phyloP scores from a whole-genome alignment of 257 asterid species.

The Gentiana straminea region DNA sequence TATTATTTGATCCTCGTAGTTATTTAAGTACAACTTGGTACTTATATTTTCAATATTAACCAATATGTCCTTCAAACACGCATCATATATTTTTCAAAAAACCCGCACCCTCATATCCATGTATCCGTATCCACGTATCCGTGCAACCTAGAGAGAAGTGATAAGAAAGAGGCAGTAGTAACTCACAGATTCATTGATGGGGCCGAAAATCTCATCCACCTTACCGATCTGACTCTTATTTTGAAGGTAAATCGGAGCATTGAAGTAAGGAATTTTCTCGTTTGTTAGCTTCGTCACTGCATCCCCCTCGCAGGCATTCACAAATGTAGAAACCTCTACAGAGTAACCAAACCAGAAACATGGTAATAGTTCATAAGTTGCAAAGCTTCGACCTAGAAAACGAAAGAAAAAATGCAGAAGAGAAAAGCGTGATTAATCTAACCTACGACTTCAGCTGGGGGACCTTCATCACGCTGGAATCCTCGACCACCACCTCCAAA shows the following conservation, averaged over 20 bases:
- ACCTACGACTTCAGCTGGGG: slow-evolving; percentile 45
- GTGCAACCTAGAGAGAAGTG: too few relatives aligned
- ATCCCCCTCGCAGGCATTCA: slow-evolving; percentile 91
- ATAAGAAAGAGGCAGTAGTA: not conserved
- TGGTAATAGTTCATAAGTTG: not conserved
- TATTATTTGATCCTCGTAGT: too few relatives aligned
- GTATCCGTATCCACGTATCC: too few relatives aligned
- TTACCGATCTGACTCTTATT: slow-evolving; percentile 96
- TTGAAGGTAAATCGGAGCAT: slow-evolving; percentile 87
- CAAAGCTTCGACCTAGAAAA: not conserved
- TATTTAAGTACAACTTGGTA: too few relatives aligned
- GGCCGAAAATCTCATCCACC: slow-evolving; percentile 96
- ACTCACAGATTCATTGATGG: slow-evolving; percentile 94
- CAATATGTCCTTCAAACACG: too few relatives aligned
- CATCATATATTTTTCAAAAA: too few relatives aligned
- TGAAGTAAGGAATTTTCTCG: slow-evolving; percentile 87
- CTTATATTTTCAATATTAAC: too few relatives aligned
- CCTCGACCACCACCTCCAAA: slow-evolving; percentile 41
- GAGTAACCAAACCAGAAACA: not conserved
- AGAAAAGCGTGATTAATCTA: slow-evolving; percentile 4
- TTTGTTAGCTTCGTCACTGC: slow-evolving; percentile 81
- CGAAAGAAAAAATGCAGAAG: not conserved
- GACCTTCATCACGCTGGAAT: slow-evolving; percentile 23
- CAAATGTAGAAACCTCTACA: slow-evolving; percentile 74
- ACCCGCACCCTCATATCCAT: too few relatives aligned